Percentiles rank a stretch among this genome's conserved stretches.
phyloP scores from a whole-genome alignment of 805 yeast genomes.

The Deakozyma indianensis region DNA sequence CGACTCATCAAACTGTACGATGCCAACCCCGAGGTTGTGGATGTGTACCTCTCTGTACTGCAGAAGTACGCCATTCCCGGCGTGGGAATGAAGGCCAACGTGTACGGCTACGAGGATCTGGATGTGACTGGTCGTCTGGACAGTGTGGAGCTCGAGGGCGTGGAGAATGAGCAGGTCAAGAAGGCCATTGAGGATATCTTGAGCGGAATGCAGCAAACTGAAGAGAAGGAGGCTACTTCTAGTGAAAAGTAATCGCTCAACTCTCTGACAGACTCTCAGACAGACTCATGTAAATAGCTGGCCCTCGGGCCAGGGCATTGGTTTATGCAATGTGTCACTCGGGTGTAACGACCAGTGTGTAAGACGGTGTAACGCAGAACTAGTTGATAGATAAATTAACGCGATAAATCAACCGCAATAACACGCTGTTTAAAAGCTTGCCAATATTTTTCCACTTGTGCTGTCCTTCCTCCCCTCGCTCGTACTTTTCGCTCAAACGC shows the following conservation, averaged over 20 bases:
- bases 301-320: too few relatives aligned
- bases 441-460: too few relatives aligned
- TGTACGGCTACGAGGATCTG: slow-evolving; percentile 40
- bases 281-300: slow-evolving; percentile 5
- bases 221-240: too few relatives aligned
- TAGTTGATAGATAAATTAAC: too few relatives aligned
- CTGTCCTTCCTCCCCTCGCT: too few relatives aligned
- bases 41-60: slow-evolving; percentile 64
- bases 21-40: slow-evolving; percentile 71
- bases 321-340: too few relatives aligned
- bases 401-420: too few relatives aligned
- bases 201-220: slow-evolving; percentile 6
- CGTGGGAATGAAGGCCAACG: slow-evolving; percentile 66
- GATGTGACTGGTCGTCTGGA: slow-evolving; percentile 30
- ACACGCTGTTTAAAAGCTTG: too few relatives aligned
- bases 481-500: too few relatives aligned
- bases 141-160: slow-evolving; percentile 13
- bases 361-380: too few relatives aligned
- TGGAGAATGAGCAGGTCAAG: slow-evolving; percentile 9
- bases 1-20: slow-evolving; percentile 68
- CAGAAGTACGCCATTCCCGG: slow-evolving; percentile 67
- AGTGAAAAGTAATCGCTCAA: too few relatives aligned
- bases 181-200: slow-evolving; percentile 7
- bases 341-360: too few relatives aligned
- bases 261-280: slow-evolving; percentile 4